Evolutionary conservation across 2,329 filamentous ascomycete genomes (phyloP).

Genomic region (Plenodomus biglobosus): DNA sequence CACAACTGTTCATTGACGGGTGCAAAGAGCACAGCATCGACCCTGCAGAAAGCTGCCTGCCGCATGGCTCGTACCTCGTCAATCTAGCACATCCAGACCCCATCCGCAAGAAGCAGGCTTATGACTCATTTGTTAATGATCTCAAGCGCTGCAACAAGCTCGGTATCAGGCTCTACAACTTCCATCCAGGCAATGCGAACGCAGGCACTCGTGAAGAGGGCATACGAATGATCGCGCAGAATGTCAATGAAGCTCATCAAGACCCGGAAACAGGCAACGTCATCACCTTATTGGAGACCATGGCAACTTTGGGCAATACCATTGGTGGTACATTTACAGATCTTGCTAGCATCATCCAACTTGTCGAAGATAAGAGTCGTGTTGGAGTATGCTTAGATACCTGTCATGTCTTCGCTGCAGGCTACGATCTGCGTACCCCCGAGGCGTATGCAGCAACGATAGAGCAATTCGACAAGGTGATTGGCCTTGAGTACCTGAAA

Average conservation of each 20-base stretch:
- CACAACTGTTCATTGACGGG: conserved; percentile 67
- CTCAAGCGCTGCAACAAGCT: conserved; percentile 80
- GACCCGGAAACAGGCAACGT: conserved; percentile 68
- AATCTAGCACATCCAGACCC: conserved; percentile 86
- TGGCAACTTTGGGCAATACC: conserved; percentile 84
- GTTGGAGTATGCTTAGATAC: conserved; percentile 96
- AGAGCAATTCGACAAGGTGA: conserved; percentile 70
- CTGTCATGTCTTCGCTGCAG: conserved; percentile 92
- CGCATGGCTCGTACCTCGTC: conserved; percentile 94
- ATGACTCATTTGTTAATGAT: conserved; percentile 83
- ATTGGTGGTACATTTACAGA: conserved; percentile 86
- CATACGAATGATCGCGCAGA: conserved; percentile 74
- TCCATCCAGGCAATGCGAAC: conserved; percentile 84
- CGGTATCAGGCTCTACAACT: conserved; percentile 93
- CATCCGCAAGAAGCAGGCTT: conserved; percentile 81
- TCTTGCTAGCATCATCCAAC: conserved; percentile 77
- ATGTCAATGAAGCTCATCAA: conserved; percentile 79
- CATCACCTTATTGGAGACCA: conserved; percentile 87
- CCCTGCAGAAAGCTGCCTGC: conserved; percentile 73
- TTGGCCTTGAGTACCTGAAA: conserved; percentile 77
- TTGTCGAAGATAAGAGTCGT: conserved; percentile 76
- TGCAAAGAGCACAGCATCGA: conserved; percentile 73
- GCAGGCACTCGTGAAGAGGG: conserved; percentile 68
- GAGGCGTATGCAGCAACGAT: conserved; percentile 73
- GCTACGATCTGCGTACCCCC: conserved; percentile 82